Conservation (phyloP, 495 filamentous ascomycete genomes). For the Penicillium chermesinum region DNA sequence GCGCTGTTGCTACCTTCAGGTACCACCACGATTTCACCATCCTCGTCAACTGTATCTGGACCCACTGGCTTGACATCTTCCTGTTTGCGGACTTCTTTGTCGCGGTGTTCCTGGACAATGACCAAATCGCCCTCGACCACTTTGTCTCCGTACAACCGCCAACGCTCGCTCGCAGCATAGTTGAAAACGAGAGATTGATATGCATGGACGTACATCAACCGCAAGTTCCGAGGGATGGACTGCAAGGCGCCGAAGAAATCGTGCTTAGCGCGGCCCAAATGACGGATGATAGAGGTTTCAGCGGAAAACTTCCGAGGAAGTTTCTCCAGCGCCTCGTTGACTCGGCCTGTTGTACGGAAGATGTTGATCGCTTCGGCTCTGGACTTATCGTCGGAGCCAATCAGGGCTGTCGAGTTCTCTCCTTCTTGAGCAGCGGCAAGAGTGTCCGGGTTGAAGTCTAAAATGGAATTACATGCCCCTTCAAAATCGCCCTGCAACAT, state of each 20-base stretch:
- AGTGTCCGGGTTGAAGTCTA: slow-evolving; percentile 56
- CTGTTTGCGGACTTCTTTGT: slow-evolving; percentile 25
- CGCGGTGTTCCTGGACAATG: slow-evolving; percentile 53
- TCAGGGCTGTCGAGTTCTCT: slow-evolving; percentile 28
- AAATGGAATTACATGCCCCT: slow-evolving; percentile 67
- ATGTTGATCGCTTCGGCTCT: slow-evolving; percentile 70
- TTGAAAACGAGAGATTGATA: slow-evolving; percentile 97
- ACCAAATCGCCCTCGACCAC: slow-evolving; percentile 87
- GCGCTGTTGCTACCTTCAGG: slow-evolving; percentile 53
- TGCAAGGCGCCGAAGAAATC: slow-evolving; percentile 79
- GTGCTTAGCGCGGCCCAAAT: slow-evolving; percentile 48
- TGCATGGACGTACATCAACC: slow-evolving; percentile 92
- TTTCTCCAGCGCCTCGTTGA: slow-evolving; percentile 52
- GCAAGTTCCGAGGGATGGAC: slow-evolving; percentile 68
- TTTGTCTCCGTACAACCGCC: slow-evolving; percentile 60
- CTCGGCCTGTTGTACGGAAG: slow-evolving; percentile 57
- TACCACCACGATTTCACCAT: slow-evolving; percentile 63
- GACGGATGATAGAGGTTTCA: slow-evolving; percentile 70
- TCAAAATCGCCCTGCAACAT: slow-evolving; percentile 77
- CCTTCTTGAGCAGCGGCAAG: slow-evolving; percentile 44
- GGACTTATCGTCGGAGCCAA: slow-evolving; percentile 65
- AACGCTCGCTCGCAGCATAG: slow-evolving; percentile 69
- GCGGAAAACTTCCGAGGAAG: slow-evolving; percentile 81
- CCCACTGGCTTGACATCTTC: slow-evolving; percentile 8
- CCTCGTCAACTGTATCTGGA: slow-evolving; percentile 51